A percentile compares a stretch with the other conserved stretches of the same genome.
These are phyloP conservation scores for Magnusiomyces tetraspermus DNA, from an alignment of 1,139 yeast species.

Conservation along the genomic window DNA sequence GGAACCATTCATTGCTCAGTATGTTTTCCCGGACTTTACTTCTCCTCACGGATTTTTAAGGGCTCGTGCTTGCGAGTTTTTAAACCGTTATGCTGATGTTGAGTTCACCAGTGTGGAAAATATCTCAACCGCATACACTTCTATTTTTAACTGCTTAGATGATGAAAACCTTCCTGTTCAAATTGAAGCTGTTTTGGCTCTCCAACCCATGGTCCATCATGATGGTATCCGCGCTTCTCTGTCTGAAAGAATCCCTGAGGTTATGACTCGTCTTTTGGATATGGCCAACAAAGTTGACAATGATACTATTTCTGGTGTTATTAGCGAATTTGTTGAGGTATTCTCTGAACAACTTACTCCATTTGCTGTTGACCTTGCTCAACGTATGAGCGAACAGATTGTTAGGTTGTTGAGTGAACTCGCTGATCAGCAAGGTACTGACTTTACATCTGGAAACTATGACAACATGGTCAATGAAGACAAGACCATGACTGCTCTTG, in stretches of 20 bases:
- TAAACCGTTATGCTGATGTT: constrained; percentile 60
- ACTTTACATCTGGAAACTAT: constrained; percentile 27
- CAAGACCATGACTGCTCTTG: constrained; percentile 80
- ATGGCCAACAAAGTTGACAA: constrained; percentile 77
- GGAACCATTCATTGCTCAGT: constrained; percentile 55
- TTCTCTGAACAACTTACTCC: constrained; percentile 87
- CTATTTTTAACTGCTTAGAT: constrained; percentile 53
- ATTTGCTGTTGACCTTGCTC: constrained; percentile 80
- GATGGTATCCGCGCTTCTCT: constrained; percentile 61
- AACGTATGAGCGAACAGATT: constrained; percentile 70
- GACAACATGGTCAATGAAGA: constrained; percentile 48
- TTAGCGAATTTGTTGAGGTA: constrained; percentile 91
- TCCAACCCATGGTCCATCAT: constrained; percentile 66
- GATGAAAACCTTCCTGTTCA: constrained; percentile 62
- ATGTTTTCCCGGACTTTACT: constrained; percentile 63
- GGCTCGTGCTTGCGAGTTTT: constrained; percentile 76
- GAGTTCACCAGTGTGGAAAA: constrained; percentile 44
- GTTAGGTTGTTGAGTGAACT: constrained; percentile 64
- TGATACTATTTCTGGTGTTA: constrained; percentile 79
- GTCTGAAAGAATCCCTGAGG: constrained; percentile 59
- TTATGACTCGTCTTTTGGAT: constrained; percentile 70
- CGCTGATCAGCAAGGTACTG: constrained; percentile 36
- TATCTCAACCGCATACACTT: constrained; percentile 51
- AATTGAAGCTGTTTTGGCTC: constrained; percentile 74
- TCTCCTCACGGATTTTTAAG: constrained; percentile 64